A percentile compares a stretch with the other conserved stretches of the same genome.
Evolutionary conservation across 106 monocot genomes (phyloP).

Genomic region (Acorus gramineus): DNA sequence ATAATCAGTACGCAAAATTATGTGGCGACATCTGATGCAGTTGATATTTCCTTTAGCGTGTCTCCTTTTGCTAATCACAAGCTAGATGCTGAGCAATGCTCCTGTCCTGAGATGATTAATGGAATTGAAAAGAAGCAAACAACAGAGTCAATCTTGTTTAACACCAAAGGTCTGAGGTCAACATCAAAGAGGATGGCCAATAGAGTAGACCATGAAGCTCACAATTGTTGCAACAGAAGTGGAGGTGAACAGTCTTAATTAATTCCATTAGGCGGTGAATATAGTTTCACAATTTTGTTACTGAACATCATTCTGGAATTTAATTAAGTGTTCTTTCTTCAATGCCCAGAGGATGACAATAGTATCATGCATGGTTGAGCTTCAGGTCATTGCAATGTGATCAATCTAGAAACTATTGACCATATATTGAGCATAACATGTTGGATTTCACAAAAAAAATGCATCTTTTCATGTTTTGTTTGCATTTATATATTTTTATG

Average conservation of each 20-base stretch:
- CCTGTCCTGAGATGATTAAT: constrained; percentile 12
- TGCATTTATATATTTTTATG: too few species aligned
- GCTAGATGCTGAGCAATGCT: constrained; percentile 11
- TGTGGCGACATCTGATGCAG: constrained; percentile 49
- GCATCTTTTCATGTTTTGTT: too few species aligned
- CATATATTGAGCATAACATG: too few species aligned
- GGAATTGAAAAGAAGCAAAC: constrained; percentile 17
- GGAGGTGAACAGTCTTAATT: neutral
- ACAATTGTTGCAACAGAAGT: neutral
- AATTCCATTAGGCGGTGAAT: constrained; percentile 1
- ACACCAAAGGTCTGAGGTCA: constrained; percentile 9
- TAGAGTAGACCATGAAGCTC: neutral
- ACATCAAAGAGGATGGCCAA: neutral
- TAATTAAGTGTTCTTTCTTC: too few species aligned
- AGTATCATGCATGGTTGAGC: too few species aligned
- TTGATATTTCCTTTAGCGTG: constrained; percentile 78
- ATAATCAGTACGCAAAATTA: constrained; percentile 55
- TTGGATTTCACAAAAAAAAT: too few species aligned
- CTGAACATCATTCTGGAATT: too few species aligned
- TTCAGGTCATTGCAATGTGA: too few species aligned
- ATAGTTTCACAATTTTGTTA: too few species aligned
- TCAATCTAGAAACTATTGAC: too few species aligned
- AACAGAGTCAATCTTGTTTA: constrained; percentile 1
- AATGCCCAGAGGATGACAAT: too few species aligned
- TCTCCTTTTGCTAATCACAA: constrained; percentile 37